These are phyloP conservation scores for Tuctoria greenei DNA, from an alignment of 176 grass and related monocot genomes.

Conservation along the genomic window DNA sequence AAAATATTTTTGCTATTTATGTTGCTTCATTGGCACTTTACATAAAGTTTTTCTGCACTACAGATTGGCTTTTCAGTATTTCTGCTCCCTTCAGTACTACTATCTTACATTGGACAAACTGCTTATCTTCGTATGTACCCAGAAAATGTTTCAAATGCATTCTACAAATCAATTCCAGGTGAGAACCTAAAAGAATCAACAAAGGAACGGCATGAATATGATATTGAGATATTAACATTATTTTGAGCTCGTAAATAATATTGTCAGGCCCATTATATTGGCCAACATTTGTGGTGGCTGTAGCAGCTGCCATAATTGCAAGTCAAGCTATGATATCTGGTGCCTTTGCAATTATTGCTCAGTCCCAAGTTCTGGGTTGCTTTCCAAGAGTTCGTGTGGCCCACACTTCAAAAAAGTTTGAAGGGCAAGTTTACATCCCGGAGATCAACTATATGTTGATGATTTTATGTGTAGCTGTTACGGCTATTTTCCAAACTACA, in stretches of 20 bases:
- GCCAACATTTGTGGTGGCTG: conserved; percentile 64
- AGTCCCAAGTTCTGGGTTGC: conserved; percentile 62
- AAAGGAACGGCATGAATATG: conserved; percentile 16
- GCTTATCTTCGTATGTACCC: conserved; percentile 53
- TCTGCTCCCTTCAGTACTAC: conserved; percentile 58
- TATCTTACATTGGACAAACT: conserved; percentile 70
- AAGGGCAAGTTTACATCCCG: conserved; percentile 74
- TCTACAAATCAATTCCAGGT: conserved; percentile 86
- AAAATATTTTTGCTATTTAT: conserved; percentile 12
- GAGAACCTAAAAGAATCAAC: conserved; percentile 4
- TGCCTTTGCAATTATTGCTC: conserved; percentile 65
- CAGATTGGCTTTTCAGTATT: conserved; percentile 66
- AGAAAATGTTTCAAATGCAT: conserved; percentile 52
- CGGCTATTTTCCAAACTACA: conserved; percentile 62
- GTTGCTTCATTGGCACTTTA: conserved; percentile 3
- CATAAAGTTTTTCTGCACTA: conserved; percentile 5
- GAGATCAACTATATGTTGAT: conserved; percentile 68
- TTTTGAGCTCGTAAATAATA: background rate
- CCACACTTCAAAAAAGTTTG: conserved; percentile 63
- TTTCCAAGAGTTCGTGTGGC: conserved; percentile 63
- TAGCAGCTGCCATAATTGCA: conserved; percentile 61
- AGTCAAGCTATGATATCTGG: conserved; percentile 82
- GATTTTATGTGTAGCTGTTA: conserved; percentile 63
- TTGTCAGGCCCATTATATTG: conserved; percentile 55
- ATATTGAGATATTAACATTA: background rate